Evolutionary conservation across 306 rosid genomes (phyloP), one percentile per base, ranked within the genome.

Genomic region (Ziziphus jujuba): DNA sequence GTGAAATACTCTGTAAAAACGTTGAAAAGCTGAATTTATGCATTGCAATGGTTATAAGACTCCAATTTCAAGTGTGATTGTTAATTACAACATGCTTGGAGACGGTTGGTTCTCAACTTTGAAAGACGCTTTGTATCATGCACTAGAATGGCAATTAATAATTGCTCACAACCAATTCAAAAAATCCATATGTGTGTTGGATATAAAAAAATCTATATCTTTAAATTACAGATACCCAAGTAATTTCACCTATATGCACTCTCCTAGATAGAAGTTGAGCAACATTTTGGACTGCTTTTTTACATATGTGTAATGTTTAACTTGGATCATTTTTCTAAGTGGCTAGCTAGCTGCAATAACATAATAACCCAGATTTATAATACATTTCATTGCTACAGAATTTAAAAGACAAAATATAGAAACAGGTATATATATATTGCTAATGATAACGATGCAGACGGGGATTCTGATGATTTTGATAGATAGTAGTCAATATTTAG

Each of bases 81-180:
- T 63, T 74, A 59, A 21, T 40, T 59, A 20, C 57, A 40, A 40
- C 31, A 9, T 64, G 48, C 23, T 9, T 53, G 49, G 28, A 14
- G 68, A 54, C 70, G 61, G 59, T 61, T 75, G 20, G 25, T 54
- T 77, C 48, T 68, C 23, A 63, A 15, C 65, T 68, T 66, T 72
- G 75, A 63, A 84, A 77, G 70, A 22, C 60, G n/a, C 63, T 70
- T 66, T 61, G 51, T 75, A 58, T 50, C 33, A 25, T 44, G 36
- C 12, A 1, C 48, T 52, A 59, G 52, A 70, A 33, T 16, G 45
- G 73, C 24, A 69, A 59, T 36, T 19, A 62, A 62, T 65, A 15
- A 56, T 58, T 50, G 49, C 14, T 24, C 19, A 54, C 12, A 33
- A 9, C 48, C 70, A 69, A 72, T 64, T 61, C 50, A 66, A 17